A percentile compares a stretch with the other conserved stretches of the same genome.
These are phyloP conservation scores for Melanogaster broomeanus DNA, from an alignment of 768 basidiomycete genomes.

Conservation along the genomic window DNA sequence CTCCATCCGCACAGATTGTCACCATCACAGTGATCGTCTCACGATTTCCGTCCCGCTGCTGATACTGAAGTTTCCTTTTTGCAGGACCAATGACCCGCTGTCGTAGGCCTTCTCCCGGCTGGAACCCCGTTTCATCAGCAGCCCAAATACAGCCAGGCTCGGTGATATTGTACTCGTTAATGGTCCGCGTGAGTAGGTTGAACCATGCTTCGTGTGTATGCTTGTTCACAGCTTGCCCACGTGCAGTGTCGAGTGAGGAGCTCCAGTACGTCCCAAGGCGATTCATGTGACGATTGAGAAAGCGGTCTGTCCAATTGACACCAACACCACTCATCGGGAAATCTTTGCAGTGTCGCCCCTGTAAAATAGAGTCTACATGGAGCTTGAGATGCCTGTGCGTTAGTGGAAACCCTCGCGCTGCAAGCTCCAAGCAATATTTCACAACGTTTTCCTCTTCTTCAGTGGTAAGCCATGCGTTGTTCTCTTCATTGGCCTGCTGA, in stretches of 20 bases:
- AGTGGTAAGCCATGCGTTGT: too few species aligned
- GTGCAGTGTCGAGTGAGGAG: not conserved
- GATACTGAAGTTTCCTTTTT: slow-evolving; percentile 11
- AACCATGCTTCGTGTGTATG: slow-evolving; percentile 2
- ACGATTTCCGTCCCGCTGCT: slow-evolving; percentile 10
- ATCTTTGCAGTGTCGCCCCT: slow-evolving; percentile 25
- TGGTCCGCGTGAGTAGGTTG: not conserved
- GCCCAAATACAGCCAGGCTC: slow-evolving; percentile 6
- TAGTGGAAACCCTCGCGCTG: not conserved
- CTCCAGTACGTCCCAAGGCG: slow-evolving; percentile 10
- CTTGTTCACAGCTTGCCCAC: slow-evolving; percentile 5
- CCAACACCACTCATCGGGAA: slow-evolving; percentile 37
- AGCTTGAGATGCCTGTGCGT: slow-evolving; percentile 13
- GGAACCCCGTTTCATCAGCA: slow-evolving; percentile 14
- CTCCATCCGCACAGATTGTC: too few species aligned
- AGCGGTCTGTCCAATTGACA: slow-evolving; percentile 36
- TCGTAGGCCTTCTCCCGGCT: not conserved
- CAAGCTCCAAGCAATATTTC: too few species aligned
- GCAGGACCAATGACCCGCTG: not conserved
- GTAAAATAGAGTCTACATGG: slow-evolving; percentile 26
- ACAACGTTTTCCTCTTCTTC: too few species aligned
- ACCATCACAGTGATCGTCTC: slow-evolving; percentile 19
- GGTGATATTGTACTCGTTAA: not conserved
- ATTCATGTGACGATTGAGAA: slow-evolving; percentile 29
- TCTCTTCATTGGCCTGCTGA: too few species aligned